Evolutionary conservation across 192 early-diverging fungal species (phyloP).

Genomic region (Gaertneriomyces semiglobifer): DNA sequence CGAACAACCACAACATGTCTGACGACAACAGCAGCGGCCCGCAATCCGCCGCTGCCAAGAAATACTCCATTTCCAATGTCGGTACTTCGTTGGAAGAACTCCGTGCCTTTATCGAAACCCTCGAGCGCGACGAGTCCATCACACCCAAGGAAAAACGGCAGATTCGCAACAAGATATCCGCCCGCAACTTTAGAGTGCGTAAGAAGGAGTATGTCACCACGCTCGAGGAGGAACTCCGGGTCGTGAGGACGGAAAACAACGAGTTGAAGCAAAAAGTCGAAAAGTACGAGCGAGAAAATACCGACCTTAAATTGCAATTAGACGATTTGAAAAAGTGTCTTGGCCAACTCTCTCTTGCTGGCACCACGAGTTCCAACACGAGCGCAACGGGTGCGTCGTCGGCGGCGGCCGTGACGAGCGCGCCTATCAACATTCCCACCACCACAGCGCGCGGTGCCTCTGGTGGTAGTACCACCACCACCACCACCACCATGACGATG

Average conservation of each 20-base stretch:
- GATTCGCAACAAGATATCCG: slow-evolving; percentile 18
- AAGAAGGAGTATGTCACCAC: slow-evolving; percentile 22
- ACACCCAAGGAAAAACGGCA: slow-evolving; percentile 21
- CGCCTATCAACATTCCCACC: too few species aligned
- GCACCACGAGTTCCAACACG: too few species aligned
- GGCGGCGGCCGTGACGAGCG: too few species aligned
- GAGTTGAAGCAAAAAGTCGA: slow-evolving; percentile 1
- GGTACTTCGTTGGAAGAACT: slow-evolving; percentile 19
- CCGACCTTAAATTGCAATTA: background rate
- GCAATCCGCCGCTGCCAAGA: background rate
- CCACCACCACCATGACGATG: too few species aligned
- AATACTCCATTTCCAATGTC: slow-evolving; percentile 9
- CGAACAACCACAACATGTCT: too few species aligned
- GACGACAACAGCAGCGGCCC: too few species aligned
- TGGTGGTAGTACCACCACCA: too few species aligned
- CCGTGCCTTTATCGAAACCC: slow-evolving; percentile 15
- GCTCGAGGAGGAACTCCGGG: slow-evolving; percentile 1
- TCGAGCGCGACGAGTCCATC: slow-evolving; percentile 15
- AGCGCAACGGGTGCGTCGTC: too few species aligned
- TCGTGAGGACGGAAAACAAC: slow-evolving; percentile 3
- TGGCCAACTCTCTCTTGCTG: too few species aligned
- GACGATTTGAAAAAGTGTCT: too few species aligned
- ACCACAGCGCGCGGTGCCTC: too few species aligned
- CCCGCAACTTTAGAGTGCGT: slow-evolving; percentile 19
- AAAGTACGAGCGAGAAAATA: background rate